Percentiles rank a stretch among this genome's conserved stretches.
Conservation (phyloP, 1,284 basidiomycete genomes). For the Cerioporus squamosus region DNA sequence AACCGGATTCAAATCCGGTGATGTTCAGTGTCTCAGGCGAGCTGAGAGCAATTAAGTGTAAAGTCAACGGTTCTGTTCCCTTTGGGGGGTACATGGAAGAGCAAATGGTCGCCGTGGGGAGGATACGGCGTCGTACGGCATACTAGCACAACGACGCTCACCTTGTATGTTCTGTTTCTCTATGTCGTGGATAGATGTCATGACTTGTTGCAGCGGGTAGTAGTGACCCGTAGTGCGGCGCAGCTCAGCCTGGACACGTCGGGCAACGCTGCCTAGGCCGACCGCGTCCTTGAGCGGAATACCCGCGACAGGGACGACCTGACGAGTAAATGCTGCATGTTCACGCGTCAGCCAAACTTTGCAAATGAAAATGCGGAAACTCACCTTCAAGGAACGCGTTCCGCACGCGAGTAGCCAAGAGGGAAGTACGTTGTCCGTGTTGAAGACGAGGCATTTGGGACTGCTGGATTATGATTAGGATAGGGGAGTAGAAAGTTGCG, state of each 20-base stretch:
- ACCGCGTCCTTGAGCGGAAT: not conserved
- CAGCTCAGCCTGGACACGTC: conserved; percentile 20
- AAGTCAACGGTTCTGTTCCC: too few species aligned
- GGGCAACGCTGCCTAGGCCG: conserved; percentile 9
- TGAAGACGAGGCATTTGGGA: conserved; percentile 21
- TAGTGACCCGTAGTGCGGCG: conserved; percentile 15
- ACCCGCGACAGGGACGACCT: not conserved
- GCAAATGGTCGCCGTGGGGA: not conserved
- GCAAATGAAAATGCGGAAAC: too few species aligned
- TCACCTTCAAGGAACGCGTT: conserved; percentile 16
- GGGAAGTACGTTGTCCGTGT: conserved; percentile 5
- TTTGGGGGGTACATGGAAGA: not conserved
- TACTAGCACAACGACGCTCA: too few species aligned
- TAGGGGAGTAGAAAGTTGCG: not conserved
- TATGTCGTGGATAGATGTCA: conserved; percentile 14
- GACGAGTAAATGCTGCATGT: conserved; percentile 6
- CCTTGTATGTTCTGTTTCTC: not conserved
- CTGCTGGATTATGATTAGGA: not conserved
- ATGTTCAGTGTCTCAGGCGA: too few species aligned
- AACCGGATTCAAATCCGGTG: too few species aligned
- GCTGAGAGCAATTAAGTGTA: too few species aligned
- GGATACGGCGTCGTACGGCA: too few species aligned
- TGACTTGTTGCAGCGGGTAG: conserved; percentile 16
- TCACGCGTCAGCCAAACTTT: not conserved
- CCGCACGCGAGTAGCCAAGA: conserved; percentile 14